phyloP scores from a whole-genome alignment of 495 filamentous ascomycete species.

The Apiosordaria backusii region DNA sequence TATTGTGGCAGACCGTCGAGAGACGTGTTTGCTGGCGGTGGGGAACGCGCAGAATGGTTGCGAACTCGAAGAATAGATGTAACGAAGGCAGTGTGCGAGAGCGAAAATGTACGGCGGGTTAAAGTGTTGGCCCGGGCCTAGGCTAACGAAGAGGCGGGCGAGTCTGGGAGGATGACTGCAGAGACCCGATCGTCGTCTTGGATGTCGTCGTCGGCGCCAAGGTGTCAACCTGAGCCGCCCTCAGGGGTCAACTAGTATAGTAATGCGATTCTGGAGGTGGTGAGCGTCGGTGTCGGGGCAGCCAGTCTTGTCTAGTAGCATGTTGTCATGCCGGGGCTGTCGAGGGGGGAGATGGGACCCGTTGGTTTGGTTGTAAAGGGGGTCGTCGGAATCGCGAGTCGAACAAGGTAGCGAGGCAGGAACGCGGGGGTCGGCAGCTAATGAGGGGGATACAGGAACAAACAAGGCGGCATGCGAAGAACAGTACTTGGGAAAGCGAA shows the following conservation, averaged over 20 bases:
- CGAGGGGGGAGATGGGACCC: neutral
- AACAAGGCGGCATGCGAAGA: neutral
- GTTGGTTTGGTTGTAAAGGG: slow-evolving; percentile 10
- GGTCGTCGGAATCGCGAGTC: slow-evolving; percentile 8
- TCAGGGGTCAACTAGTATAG: neutral
- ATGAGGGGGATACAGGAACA: neutral
- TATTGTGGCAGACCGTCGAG: neutral
- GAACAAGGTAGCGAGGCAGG: slow-evolving; percentile 10
- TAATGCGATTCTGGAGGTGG: slow-evolving; percentile 8
- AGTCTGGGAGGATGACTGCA: slow-evolving; percentile 7
- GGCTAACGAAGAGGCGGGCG: neutral
- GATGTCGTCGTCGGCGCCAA: neutral
- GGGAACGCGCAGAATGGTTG: slow-evolving; percentile 1
- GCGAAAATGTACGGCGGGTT: neutral
- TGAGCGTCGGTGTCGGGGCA: slow-evolving; percentile 19
- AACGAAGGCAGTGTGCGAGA: slow-evolving; percentile 5
- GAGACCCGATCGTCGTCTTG: neutral
- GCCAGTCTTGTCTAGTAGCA: slow-evolving; percentile 27
- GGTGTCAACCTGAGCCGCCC: neutral
- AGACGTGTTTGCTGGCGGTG: neutral
- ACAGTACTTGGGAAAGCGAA: neutral
- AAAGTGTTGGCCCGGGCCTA: neutral
- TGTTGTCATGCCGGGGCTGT: slow-evolving; percentile 29
- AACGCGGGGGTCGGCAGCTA: slow-evolving; percentile 7
- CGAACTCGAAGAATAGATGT: slow-evolving; percentile 2